Base-by-base conservation (phyloP, 768 basidiomycete species). In the Pleurotus platypus region DNA sequence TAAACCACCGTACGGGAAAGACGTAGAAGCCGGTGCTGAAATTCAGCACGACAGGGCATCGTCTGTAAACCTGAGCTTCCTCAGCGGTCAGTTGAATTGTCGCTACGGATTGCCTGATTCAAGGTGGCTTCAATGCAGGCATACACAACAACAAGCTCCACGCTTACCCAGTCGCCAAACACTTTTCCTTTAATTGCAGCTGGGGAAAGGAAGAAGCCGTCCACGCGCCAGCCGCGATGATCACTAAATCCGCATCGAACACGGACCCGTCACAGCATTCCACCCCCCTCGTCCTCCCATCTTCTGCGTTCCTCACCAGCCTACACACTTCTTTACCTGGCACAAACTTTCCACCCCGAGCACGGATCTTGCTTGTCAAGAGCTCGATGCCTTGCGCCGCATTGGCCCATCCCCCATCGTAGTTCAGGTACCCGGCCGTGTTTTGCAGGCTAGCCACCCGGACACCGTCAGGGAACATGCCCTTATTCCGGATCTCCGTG, bases 141-240 rank as follows among this genome's bases (percentile, higher is more conserved):
- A 16, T 18, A 45, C 57, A 22, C 24, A 13, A 30, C 16, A 12
- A 49, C n/a, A 37, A 15, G 18, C 39, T 9, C 30, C 40, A 7
- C 9, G 49, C 78, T 66, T 61, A 94, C 94, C 94, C 95, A 16
- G 92, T 94, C 1, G 95, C 91, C 6, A 86, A 70, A 60, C 86
- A 86, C 20, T 70, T 73, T 2, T 72, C 66, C 13, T 77, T 72
- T 39, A 89, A 64, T 11, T 73, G 69, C 7, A 86, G 69, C 39
- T 80, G 79, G 6, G 86, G 84, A 66, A 95, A 92, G 1, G 86
- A 68, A 1, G 87, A 86, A 7, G 90, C 83, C 1, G 93, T 94
- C 96, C 95, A 97, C 4, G 88, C 81, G 20, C 94, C 93, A 12
- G 85, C 75, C 6, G 91, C 84, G 35, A 94, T 68, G 26, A 96